phyloP scores from a whole-genome alignment of 2,329 filamentous ascomycete species.

The Apiospora kogelbergensis region DNA sequence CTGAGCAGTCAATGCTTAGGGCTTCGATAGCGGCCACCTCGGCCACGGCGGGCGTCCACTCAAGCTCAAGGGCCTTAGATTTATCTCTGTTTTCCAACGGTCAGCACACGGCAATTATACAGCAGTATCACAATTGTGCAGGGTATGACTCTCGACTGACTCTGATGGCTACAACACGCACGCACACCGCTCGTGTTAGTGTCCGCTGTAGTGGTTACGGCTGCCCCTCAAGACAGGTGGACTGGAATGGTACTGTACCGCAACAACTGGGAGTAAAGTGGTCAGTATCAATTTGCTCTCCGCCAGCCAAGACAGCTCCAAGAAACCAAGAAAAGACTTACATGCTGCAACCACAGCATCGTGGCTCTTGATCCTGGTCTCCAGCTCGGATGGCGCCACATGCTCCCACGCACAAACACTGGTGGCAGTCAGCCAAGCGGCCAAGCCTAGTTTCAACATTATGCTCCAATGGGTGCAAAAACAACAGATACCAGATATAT shows the following conservation, averaged over 20 bases:
- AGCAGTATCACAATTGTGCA: not conserved
- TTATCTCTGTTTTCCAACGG: constrained; percentile 17
- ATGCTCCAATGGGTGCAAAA: not conserved
- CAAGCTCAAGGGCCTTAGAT: constrained; percentile 19
- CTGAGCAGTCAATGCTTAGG: constrained; percentile 23
- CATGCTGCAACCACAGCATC: not conserved
- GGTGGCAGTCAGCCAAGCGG: not conserved
- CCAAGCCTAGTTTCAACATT: not conserved
- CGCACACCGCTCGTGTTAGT: not conserved
- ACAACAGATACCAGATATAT: not conserved
- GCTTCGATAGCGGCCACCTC: constrained; percentile 15
- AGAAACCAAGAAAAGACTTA: not conserved
- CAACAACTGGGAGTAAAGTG: not conserved
- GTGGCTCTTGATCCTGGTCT: not conserved
- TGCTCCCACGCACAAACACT: constrained; percentile 2
- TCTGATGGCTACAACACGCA: constrained; percentile 14
- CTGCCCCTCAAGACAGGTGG: not conserved
- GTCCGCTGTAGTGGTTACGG: not conserved
- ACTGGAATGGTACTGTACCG: not conserved
- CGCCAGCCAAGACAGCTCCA: too few relatives aligned
- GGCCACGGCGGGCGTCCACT: constrained; percentile 20
- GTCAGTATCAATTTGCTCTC: not conserved
- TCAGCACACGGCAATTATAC: not conserved
- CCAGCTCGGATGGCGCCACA: constrained; percentile 1
- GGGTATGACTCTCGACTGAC: constrained; percentile 1